A percentile compares a stretch with the other conserved stretches of the same genome.
Conservation (phyloP, 108 stramenopile genomes). For the Cyclostephanos invisitatus region DNA sequence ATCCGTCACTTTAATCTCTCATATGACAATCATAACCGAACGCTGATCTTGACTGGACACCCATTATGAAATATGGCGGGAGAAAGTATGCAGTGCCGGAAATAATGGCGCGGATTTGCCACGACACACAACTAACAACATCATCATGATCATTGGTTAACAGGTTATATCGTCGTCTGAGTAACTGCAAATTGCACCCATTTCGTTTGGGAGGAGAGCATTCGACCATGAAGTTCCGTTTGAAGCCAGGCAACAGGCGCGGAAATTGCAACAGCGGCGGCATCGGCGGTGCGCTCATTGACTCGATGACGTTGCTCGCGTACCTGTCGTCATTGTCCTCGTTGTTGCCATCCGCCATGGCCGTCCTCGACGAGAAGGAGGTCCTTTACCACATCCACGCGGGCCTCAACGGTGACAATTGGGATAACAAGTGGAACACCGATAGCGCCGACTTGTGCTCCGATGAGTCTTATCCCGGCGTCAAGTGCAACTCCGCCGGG, state of each 20-base stretch:
- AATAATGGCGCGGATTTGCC: too few relatives aligned
- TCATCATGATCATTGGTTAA: too few relatives aligned
- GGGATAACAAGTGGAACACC: constrained; percentile 32
- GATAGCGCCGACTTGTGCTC: constrained; percentile 18
- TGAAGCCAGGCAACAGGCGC: constrained; percentile 1
- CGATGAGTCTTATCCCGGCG: constrained; percentile 13
- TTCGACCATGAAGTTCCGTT: neutral
- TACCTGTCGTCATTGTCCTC: constrained; percentile 11
- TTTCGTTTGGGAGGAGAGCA: neutral
- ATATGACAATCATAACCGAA: too few relatives aligned
- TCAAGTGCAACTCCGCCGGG: constrained; percentile 23
- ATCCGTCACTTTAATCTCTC: too few relatives aligned
- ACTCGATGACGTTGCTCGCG: neutral
- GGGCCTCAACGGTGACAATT: constrained; percentile 40
- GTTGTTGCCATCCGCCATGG: neutral
- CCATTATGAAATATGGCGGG: too few relatives aligned
- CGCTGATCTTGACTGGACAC: too few relatives aligned
- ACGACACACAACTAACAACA: too few relatives aligned
- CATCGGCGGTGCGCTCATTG: neutral
- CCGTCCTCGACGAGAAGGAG: constrained; percentile 16
- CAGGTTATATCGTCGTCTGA: too few relatives aligned
- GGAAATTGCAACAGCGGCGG: neutral
- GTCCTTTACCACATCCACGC: constrained; percentile 30
- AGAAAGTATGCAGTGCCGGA: too few relatives aligned
- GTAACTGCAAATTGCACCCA: too few relatives aligned